These are phyloP conservation scores for Puccinia horiana DNA, from an alignment of 1,284 basidiomycete genomes.

Conservation along the genomic window DNA sequence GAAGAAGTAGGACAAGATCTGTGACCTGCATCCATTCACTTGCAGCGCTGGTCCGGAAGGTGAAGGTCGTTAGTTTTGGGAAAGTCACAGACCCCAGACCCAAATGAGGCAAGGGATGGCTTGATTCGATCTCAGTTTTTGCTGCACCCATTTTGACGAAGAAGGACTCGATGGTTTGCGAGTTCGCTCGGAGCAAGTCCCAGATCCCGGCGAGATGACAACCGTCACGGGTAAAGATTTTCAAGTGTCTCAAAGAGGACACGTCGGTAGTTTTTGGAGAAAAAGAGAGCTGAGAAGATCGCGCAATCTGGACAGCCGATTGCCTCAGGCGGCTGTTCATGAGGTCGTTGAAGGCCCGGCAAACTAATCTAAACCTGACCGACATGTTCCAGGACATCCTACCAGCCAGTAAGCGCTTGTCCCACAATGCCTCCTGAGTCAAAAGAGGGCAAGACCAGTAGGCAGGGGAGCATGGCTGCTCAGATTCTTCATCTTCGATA, in stretches of 20 bases:
- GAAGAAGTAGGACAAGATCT: background rate
- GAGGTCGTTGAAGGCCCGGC: background rate
- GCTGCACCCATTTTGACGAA: background rate
- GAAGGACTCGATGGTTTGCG: background rate
- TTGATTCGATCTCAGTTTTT: background rate
- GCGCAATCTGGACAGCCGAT: background rate
- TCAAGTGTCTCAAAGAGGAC: background rate
- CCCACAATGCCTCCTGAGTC: background rate
- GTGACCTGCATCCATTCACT: background rate
- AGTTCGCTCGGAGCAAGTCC: background rate
- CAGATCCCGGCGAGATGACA: background rate
- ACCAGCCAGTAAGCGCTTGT: background rate
- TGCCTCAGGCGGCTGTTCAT: background rate
- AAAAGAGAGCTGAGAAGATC: background rate
- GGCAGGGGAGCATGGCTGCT: background rate
- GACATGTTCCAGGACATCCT: background rate
- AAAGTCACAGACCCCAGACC: background rate
- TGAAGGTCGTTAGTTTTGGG: background rate
- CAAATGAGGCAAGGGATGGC: background rate
- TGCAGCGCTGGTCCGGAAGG: background rate
- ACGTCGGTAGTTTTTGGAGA: no score
- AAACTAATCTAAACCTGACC: background rate
- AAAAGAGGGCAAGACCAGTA: slow-evolving; percentile 9
- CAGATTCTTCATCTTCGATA: background rate
- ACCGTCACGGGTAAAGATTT: background rate